Evolutionary conservation across 306 rosid genomes (phyloP), one percentile per base, ranked within the genome.

Genomic region (Begonia fuchsioides): DNA sequence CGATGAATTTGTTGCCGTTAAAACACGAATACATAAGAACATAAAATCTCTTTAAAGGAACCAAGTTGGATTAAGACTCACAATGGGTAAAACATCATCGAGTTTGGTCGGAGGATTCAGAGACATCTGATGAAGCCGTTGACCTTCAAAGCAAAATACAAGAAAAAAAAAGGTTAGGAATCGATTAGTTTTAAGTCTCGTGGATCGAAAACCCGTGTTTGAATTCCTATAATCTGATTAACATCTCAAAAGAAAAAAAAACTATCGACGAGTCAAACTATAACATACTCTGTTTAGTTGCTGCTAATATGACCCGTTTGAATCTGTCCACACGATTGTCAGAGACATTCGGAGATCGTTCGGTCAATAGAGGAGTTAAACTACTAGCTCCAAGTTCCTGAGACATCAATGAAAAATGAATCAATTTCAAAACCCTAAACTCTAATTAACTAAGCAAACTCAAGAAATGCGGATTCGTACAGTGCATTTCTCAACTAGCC

Each of bases 401-500:
- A 62, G 39, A 68, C 60, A 65, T 43, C 55, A 11, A 64, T 47
- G 54, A 58, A 13, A 13, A 6, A 5, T 6, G 7, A 26, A 26
- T 4, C 35, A 5, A 26, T 35, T 16, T 43, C 17, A 46, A 47
- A 35, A 15, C 12, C 38, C 14, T 12, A 16, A 18, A 44, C 35
- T 47, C 46, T 3, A 5, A 15, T 45, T 26, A 26, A 8, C 35
- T 5, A 26, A 26, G 7, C 35, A 26, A 4, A 26, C 8, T 26
- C 35, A 26, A 20, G 35, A 26, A 3, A 5, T 26, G 7, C 35
- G 35, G 35, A 26, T 26, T 68, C 74, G 17, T 72, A 88, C 97
- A 3, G 95, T 84, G 77, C 93, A 84, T 70, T 88, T 88, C 82
- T 88, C 97, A 51, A 84, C 75, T 48, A 88, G 95, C 95, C 97